A percentile compares a stretch with the other conserved stretches of the same genome.
These are phyloP conservation scores for Podila epicladia DNA, from an alignment of 192 early-diverging fungal species.

Conservation along the genomic window DNA sequence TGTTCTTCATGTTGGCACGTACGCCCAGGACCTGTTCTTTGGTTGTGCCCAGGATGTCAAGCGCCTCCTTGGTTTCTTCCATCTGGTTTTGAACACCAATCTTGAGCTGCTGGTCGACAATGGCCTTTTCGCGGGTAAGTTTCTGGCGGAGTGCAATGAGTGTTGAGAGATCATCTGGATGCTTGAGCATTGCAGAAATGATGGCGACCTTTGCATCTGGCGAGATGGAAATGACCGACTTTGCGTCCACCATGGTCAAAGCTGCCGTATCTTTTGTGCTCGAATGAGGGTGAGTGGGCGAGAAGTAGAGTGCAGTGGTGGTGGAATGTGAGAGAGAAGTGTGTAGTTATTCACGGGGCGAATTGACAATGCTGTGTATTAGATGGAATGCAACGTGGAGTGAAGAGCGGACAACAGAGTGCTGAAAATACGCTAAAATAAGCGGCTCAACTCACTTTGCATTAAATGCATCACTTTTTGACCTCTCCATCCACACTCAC, in stretches of 20 bases:
- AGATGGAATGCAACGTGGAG: too few relatives aligned
- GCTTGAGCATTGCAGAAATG: constrained; percentile 85
- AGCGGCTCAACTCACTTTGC: too few relatives aligned
- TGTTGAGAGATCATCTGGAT: constrained; percentile 96
- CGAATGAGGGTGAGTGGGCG: neutral
- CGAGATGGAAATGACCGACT: constrained; percentile 40
- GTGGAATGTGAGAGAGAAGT: too few relatives aligned
- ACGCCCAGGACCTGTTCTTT: constrained; percentile 71
- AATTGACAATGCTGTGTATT: too few relatives aligned
- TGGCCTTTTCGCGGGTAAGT: constrained; percentile 87
- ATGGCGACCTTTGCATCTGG: constrained; percentile 80
- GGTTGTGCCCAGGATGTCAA: constrained; percentile 79
- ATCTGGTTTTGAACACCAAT: constrained; percentile 93
- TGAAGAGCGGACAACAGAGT: too few relatives aligned
- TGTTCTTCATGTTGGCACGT: constrained; percentile 79
- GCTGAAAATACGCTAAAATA: too few relatives aligned
- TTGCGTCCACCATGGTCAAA: constrained; percentile 38
- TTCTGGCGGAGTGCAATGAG: constrained; percentile 82
- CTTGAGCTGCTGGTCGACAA: constrained; percentile 96
- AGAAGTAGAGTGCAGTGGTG: neutral
- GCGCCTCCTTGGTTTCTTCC: constrained; percentile 88
- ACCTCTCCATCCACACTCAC: too few relatives aligned
- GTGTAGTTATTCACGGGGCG: too few relatives aligned
- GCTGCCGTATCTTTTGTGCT: neutral
- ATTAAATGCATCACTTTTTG: too few relatives aligned